Evolutionary conservation across 2,329 filamentous ascomycete species (phyloP).

Genomic region (Xylaria sp.): DNA sequence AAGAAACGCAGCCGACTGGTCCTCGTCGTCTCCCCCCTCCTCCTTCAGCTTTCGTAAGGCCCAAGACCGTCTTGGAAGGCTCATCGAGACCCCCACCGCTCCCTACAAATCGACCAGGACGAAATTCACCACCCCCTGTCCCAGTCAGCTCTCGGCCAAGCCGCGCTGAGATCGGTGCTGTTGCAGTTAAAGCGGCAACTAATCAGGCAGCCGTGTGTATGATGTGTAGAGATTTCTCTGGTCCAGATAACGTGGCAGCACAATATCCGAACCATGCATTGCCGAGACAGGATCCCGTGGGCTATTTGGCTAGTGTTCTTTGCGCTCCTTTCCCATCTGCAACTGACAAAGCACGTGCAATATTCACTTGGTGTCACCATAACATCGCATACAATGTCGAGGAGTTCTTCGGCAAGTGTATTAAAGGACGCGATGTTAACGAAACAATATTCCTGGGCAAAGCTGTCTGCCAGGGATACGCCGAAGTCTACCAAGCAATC

Average conservation of each 20-base stretch:
- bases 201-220: constrained; percentile 66
- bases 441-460: constrained; percentile 80
- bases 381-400: constrained; percentile 88
- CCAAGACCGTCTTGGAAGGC: constrained; percentile 48
- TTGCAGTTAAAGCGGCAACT: constrained; percentile 50
- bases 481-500: constrained; percentile 81
- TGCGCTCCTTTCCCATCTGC: constrained; percentile 81
- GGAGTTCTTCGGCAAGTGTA: constrained; percentile 78
- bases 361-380: constrained; percentile 96
- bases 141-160: constrained; percentile 65
- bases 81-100: constrained; percentile 38
- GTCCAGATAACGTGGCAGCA: constrained; percentile 80
- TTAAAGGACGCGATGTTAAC: constrained; percentile 75
- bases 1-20: constrained; percentile 43
- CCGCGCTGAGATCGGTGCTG: constrained; percentile 62
- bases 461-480: constrained; percentile 93
- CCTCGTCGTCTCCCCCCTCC: constrained; percentile 57
- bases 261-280: constrained; percentile 79
- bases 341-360: constrained; percentile 91
- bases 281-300: constrained; percentile 72
- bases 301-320: constrained; percentile 80
- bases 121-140: constrained; percentile 62
- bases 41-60: constrained; percentile 48
- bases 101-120: constrained; percentile 47
- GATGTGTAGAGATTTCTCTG: constrained; percentile 87